These are phyloP conservation scores for Yarrowia phangngaensis DNA, from an alignment of 805 yeast species.

Conservation along the genomic window DNA sequence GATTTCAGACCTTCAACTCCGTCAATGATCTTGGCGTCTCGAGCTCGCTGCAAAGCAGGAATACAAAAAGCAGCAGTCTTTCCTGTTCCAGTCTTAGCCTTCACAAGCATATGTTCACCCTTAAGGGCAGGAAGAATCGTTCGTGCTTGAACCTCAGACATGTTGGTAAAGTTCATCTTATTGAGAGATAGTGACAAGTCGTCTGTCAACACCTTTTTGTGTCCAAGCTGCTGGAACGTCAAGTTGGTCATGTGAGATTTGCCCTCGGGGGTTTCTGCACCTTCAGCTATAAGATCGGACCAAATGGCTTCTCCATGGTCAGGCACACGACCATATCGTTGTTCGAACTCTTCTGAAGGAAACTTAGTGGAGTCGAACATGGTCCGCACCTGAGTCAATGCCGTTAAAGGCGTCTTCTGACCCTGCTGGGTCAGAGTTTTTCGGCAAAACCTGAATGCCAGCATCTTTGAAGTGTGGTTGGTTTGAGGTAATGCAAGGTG, in stretches of 20 bases:
- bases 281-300: conserved; percentile 19
- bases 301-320: conserved; percentile 12
- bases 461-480: conserved; percentile 1
- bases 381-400: conserved; percentile 3
- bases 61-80: conserved; percentile 86
- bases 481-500: too few relatives aligned
- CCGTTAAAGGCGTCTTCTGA: neutral
- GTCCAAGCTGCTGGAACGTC: conserved; percentile 20
- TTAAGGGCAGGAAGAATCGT: conserved; percentile 67
- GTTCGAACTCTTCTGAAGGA: conserved; percentile 8
- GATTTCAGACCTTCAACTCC: conserved; percentile 49
- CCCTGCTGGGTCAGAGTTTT: neutral
- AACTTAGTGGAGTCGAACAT: conserved; percentile 20
- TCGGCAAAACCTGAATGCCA: conserved; percentile 11
- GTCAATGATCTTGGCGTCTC: conserved; percentile 39
- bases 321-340: conserved; percentile 11
- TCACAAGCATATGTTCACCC: conserved; percentile 64
- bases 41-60: conserved; percentile 63
- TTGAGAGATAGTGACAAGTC: conserved; percentile 11
- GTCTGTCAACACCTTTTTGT: conserved; percentile 2
- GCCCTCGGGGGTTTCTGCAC: conserved; percentile 14
- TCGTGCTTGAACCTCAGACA: conserved; percentile 42
- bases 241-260: conserved; percentile 17
- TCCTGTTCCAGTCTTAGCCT: conserved; percentile 96
- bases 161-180: conserved; percentile 32